Evolutionary conservation across 140 eudicot genomes (phyloP), one percentile per base, ranked within the genome.

Genomic region (Cichorium intybus): DNA sequence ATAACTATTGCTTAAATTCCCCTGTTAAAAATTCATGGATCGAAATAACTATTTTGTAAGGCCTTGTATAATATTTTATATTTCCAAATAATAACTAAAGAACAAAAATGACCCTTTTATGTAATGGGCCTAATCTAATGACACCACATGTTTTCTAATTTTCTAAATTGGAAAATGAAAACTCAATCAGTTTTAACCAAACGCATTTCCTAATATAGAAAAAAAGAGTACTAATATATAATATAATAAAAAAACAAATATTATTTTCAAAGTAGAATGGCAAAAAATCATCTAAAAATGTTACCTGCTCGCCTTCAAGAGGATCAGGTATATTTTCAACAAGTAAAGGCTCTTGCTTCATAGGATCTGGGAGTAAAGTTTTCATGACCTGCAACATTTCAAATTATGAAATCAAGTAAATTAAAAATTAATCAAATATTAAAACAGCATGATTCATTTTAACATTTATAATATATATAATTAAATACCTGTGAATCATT

Each of bases 251-350:
- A 8, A 6, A 23, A 5, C 60, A 31, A 5, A 1, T 31, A 28
- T 29, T 24, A 62, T 17, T n/a, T n/a, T n/a, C n/a, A 27, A 62
- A 71, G 4, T 26, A 53, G 4, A 47, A 56, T 12, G 24, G 18
- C 1, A n/a, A 70, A 41, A n/a, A 16, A 65, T 55, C 26, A 3
- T 24, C 7, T 18, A 24, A 27, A 18, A 37, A 27, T 23, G 8
- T 6, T 72, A 89, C 99, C 99, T 94, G 99, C 72, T 94, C 99
- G 17, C 99, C 99, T 27, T 94, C 88, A 59, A 94, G 82, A 35
- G 93, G 90, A 81, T 94, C 95, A 15, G 95, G 95, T 54, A 74
- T 24, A 60, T 89, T 94, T 77, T 94, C 99, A 61, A 84, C 89
- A 63, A 86, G 84, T 66, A 89, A 78, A 62, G 87, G 91, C 72